Base-by-base conservation (phyloP, 1,284 basidiomycete genomes). In the Boletus putidus region DNA sequence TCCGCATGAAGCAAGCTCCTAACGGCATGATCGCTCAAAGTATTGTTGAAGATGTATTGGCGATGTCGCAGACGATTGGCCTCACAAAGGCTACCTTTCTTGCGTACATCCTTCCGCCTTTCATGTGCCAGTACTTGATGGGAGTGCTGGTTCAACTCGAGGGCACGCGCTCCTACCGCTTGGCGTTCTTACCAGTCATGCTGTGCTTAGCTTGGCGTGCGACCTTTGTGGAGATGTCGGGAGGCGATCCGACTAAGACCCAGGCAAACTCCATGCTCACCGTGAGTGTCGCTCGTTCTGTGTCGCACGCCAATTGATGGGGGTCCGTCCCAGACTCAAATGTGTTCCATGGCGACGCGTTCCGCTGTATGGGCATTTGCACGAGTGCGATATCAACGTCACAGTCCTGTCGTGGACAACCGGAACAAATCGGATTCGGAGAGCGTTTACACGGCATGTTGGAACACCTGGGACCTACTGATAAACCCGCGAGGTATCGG, bases 381-480 rank as follows among this genome's bases (percentile, higher is more conserved):
- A 16, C 61, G 20, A 25, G 25, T 45, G n/a, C 58, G 36, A 1
- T 71, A 64, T 37, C 54, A 35, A 35, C 65, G 67, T 21, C 44
- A 46, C 36, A 46, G 39, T n/a, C 20, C 46, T 6, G 14, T 15
- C 8, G 14, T 20, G 7, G 18, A 45, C 20, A 12, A 48, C 5
- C 47, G 12, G 12, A 21, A 37, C 18, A 45, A 21, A 14, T n/a
- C 55, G 8, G 27, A 44, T 31, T 18, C 46, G 21, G 49, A 39
- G 12, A 39, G 58, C 35, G 18, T 68, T 9, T 57, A 42, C 20
- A 47, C 36, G 1, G 67, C 56, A 9, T 61, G 53, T n/a, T 72
- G 71, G 71, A 64, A 72, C 29, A 49, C 62, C 7, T 70, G 61
- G 60, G 69, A 70, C 46, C 44, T 73, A 45, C 20, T 70, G 29